Evolutionary conservation across 306 rosid genomes (phyloP).

Genomic region (Lotus japonicus): DNA sequence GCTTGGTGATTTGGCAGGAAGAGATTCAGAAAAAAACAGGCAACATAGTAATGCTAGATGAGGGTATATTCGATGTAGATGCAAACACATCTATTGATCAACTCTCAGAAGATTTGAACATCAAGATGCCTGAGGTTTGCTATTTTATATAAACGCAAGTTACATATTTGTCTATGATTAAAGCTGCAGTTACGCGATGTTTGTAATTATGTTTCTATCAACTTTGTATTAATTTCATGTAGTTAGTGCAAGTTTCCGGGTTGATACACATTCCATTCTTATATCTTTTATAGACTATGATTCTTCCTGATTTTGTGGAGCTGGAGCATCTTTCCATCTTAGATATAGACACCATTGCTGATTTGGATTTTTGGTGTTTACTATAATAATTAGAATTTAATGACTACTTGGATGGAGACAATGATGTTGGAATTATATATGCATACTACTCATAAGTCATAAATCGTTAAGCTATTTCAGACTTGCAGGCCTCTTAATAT

Average conservation of each 20-base stretch:
- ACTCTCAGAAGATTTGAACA: constrained; percentile 81
- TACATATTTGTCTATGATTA: background rate
- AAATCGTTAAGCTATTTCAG: background rate
- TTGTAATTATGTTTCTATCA: background rate
- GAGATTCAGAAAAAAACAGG: constrained; percentile 95
- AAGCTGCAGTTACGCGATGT: background rate
- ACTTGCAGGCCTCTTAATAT: background rate
- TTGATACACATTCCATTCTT: background rate
- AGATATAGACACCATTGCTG: background rate
- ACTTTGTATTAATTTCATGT: background rate
- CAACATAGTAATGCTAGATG: constrained; percentile 81
- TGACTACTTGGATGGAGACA: background rate
- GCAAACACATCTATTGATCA: constrained; percentile 95
- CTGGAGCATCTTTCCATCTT: background rate
- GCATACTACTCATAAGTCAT: background rate
- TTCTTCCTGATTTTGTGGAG: background rate
- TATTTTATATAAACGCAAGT: background rate
- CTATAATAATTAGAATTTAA: background rate
- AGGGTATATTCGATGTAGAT: constrained; percentile 87
- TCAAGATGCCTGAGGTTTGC: constrained; percentile 83
- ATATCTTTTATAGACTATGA: background rate
- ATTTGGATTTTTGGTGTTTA: background rate
- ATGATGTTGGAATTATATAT: background rate
- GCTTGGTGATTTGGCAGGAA: constrained; percentile 48
- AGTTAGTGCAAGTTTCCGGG: no score